Evolutionary conservation across 1,139 yeast species (phyloP).

Genomic region (Magnusiomyces sp.): DNA sequence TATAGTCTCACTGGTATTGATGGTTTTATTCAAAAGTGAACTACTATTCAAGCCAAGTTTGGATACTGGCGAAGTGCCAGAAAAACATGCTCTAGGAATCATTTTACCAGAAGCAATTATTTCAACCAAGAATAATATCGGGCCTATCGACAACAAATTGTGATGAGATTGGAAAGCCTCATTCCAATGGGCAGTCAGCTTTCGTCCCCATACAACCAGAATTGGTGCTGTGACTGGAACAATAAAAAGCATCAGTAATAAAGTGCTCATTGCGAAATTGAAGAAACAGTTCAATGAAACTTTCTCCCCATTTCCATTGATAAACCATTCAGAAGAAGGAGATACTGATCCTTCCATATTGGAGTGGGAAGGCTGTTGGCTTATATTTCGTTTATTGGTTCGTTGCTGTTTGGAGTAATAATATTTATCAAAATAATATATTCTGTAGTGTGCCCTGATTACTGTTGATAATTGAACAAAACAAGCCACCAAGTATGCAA

Average conservation of each 20-base stretch:
- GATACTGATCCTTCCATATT: no score
- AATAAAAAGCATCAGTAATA: slow-evolving; percentile 28
- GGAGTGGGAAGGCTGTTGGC: neutral
- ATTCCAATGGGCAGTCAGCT: slow-evolving; percentile 25
- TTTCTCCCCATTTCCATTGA: neutral
- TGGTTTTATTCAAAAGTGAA: no score
- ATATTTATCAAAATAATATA: no score
- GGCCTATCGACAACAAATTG: slow-evolving; percentile 27
- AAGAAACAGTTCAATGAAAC: slow-evolving; percentile 12
- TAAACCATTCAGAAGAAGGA: neutral
- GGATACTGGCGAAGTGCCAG: no score
- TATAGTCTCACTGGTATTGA: no score
- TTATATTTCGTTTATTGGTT: neutral
- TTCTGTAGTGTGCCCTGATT: slow-evolving; percentile 8
- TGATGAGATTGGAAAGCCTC: slow-evolving; percentile 27
- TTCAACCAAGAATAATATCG: slow-evolving; percentile 27
- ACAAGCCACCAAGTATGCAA: slow-evolving; percentile 56
- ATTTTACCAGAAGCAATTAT: slow-evolving; percentile 23
- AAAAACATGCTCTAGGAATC: slow-evolving; percentile 25
- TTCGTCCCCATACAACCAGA: slow-evolving; percentile 31
- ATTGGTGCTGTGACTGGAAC: slow-evolving; percentile 30
- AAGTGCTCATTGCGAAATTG: slow-evolving; percentile 24
- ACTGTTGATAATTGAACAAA: slow-evolving; percentile 32
- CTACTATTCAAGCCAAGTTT: no score
- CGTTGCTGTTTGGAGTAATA: neutral